Conservation (phyloP, 345 rosid genomes). For the Zanthoxylum bungeanum region DNA sequence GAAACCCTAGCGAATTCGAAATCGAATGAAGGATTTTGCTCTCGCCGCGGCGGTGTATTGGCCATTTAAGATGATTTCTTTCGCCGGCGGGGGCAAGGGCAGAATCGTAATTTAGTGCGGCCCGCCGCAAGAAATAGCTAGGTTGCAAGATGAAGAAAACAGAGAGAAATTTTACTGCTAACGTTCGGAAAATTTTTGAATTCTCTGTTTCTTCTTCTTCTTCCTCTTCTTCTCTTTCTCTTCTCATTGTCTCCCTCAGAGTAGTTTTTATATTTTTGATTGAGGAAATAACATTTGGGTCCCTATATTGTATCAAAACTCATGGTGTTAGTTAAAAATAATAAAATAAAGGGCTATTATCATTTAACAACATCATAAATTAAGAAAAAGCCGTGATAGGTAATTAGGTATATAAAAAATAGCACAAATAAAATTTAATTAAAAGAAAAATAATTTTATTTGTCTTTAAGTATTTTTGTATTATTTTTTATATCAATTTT, state of each 20-base stretch:
- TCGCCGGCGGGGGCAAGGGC: conserved; percentile 5
- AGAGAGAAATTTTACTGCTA: neutral
- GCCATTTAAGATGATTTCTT: conserved; percentile 20
- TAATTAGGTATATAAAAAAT: no score
- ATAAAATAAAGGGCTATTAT: no score
- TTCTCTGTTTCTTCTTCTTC: conserved; percentile 7
- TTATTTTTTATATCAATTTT: no score
- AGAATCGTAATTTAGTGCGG: conserved; percentile 5
- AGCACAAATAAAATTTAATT: no score
- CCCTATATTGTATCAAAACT: neutral
- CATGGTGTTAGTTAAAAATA: no score
- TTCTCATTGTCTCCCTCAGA: neutral
- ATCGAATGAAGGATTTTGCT: neutral
- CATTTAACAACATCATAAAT: no score
- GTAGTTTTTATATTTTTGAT: neutral
- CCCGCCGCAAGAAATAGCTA: conserved; percentile 14
- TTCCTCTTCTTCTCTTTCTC: neutral
- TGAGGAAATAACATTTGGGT: neutral
- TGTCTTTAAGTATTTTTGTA: no score
- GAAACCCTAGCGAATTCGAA: conserved; percentile 32
- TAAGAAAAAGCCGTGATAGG: no score
- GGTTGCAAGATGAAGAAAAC: conserved; percentile 11
- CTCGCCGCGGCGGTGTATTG: conserved; percentile 13
- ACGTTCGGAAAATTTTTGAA: conserved; percentile 3
- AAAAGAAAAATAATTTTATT: no score